Evolutionary conservation across 352 stramenopile genomes (phyloP).

Genomic region (Globisporangium barbulae): DNA sequence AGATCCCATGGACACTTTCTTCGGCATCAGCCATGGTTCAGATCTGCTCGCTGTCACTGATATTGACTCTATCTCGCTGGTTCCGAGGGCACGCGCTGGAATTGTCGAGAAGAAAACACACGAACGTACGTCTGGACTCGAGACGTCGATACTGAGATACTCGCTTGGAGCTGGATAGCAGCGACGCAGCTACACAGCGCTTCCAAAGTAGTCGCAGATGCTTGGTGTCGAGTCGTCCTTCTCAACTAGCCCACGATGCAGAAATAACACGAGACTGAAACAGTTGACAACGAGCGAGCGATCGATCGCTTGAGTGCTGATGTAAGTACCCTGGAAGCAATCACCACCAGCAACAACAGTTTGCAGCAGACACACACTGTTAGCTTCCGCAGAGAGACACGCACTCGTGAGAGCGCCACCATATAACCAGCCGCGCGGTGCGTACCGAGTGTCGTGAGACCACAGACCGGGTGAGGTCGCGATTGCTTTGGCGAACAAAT

Average conservation of each 20-base stretch:
- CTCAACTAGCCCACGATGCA: neutral
- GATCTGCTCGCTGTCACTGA: neutral
- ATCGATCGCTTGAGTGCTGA: neutral
- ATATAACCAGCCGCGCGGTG: neutral
- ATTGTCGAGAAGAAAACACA: conserved; percentile 1
- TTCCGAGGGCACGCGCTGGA: neutral
- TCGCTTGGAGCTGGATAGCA: neutral
- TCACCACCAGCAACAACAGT: neutral
- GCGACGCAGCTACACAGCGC: too few species aligned
- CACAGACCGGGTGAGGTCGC: conserved; percentile 1
- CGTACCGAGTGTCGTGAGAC: conserved; percentile 7
- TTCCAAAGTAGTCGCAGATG: neutral
- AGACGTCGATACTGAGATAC: neutral
- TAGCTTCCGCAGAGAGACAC: neutral
- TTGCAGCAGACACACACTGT: neutral
- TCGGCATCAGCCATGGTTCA: conserved; percentile 13
- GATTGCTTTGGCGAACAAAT: conserved; percentile 10
- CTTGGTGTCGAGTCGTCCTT: neutral
- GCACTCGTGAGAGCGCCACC: neutral
- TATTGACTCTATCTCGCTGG: neutral
- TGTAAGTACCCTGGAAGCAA: conserved; percentile 3
- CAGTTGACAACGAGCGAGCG: neutral
- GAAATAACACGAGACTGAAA: neutral
- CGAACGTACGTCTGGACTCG: conserved; percentile 1
- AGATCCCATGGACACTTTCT: neutral